These are phyloP conservation scores for Fusarium clavum DNA, from an alignment of 2,329 filamentous ascomycete species.

Conservation along the genomic window DNA sequence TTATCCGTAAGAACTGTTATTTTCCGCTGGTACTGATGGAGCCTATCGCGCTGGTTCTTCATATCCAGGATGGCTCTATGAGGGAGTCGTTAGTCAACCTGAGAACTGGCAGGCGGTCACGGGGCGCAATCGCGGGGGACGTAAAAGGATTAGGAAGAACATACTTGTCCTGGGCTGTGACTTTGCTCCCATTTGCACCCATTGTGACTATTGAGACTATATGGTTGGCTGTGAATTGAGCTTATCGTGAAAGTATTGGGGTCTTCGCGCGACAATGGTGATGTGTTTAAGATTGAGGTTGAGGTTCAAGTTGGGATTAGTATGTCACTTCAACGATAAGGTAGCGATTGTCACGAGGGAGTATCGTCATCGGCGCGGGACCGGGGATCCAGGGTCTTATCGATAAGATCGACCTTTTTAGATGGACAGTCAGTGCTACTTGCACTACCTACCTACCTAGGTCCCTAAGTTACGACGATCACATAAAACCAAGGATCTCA, in stretches of 20 bases:
- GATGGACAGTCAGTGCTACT: background rate
- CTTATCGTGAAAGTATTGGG: background rate
- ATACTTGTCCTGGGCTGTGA: slow-evolving; percentile 86
- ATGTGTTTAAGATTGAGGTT: background rate
- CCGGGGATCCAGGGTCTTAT: slow-evolving; percentile 39
- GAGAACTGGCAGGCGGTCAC: slow-evolving; percentile 21
- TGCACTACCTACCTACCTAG: too few species aligned
- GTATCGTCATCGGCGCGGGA: slow-evolving; percentile 44
- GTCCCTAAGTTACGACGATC: background rate
- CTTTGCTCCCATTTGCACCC: slow-evolving; percentile 68
- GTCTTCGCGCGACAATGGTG: slow-evolving; percentile 6
- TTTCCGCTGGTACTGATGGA: slow-evolving; percentile 94
- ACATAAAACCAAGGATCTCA: background rate
- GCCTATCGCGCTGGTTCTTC: slow-evolving; percentile 96
- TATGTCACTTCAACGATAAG: slow-evolving; percentile 15
- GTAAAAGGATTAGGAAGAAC: slow-evolving; percentile 42
- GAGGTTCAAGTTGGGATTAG: background rate
- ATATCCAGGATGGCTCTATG: slow-evolving; percentile 93
- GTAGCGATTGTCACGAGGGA: slow-evolving; percentile 44
- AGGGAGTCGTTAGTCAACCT: slow-evolving; percentile 5
- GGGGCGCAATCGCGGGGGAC: slow-evolving; percentile 27
- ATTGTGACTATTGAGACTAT: slow-evolving; percentile 51
- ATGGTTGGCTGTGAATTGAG: slow-evolving; percentile 9
- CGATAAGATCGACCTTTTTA: slow-evolving; percentile 39
- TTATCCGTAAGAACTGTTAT: slow-evolving; percentile 87